Evolutionary conservation across 2,329 filamentous ascomycete species (phyloP).

Genomic region (Fusarium sp.): DNA sequence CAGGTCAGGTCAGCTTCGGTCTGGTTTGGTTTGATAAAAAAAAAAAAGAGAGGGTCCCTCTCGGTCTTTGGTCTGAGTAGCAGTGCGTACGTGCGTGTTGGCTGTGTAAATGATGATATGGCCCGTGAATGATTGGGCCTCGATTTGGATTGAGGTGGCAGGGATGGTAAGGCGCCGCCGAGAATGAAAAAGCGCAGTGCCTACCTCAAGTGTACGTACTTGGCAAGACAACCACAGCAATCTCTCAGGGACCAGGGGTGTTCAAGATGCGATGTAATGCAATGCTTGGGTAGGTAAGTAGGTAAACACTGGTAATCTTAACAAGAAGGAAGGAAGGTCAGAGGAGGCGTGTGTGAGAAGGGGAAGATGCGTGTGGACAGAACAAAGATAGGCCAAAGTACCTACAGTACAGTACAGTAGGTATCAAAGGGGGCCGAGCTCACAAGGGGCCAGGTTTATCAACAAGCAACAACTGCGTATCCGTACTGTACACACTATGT

Average conservation of each 20-base stretch:
- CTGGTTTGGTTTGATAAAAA: constrained; percentile 30
- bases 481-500: constrained; percentile 14
- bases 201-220: constrained; percentile 35
- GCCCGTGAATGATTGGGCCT: constrained; percentile 38
- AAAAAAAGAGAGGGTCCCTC: constrained; percentile 26
- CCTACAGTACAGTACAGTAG: background rate
- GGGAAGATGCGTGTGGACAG: constrained; percentile 33
- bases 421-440: constrained; percentile 28
- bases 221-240: constrained; percentile 36
- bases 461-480: constrained; percentile 20
- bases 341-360: constrained; percentile 37
- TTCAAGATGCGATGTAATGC: constrained; percentile 5
- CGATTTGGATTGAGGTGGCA: constrained; percentile 27
- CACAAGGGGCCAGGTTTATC: constrained; percentile 29
- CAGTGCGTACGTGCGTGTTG: constrained; percentile 32
- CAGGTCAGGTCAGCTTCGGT: constrained; percentile 26
- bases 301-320: constrained; percentile 23
- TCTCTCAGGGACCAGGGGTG: constrained; percentile 33
- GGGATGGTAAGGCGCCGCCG: constrained; percentile 38
- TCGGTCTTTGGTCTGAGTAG: constrained; percentile 18
- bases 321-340: constrained; percentile 25
- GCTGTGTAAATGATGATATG: constrained; percentile 41
- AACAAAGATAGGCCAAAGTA: constrained; percentile 30
- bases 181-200: constrained; percentile 35
- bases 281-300: background rate